These are phyloP conservation scores for Ogataea haglerorum DNA, from an alignment of 805 yeast species.

Conservation along the genomic window DNA sequence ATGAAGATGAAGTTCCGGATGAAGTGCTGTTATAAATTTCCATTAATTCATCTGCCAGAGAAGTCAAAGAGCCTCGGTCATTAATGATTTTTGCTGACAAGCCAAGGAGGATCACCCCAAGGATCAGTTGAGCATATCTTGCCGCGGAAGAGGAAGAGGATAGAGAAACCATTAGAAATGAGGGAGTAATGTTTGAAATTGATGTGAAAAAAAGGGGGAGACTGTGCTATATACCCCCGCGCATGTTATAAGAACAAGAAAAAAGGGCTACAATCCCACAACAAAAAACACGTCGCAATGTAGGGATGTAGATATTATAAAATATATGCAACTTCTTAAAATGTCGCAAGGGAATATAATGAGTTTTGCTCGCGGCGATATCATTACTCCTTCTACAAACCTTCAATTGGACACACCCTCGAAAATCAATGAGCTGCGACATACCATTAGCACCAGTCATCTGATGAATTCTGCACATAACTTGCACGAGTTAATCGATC, in stretches of 20 bases:
- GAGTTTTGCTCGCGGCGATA: conserved; percentile 6
- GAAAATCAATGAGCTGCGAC: conserved; percentile 14
- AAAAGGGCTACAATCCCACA: conserved; percentile 2
- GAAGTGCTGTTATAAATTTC: conserved; percentile 11
- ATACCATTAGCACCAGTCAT: conserved; percentile 13
- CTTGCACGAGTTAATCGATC: conserved; percentile 24
- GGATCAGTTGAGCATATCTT: conserved; percentile 9
- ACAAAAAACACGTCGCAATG: conserved; percentile 2
- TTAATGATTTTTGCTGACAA: conserved; percentile 18
- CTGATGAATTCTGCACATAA: conserved; percentile 26
- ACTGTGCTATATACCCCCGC: neutral
- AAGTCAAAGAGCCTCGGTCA: conserved; percentile 13
- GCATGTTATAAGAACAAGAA: neutral
- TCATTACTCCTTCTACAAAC: conserved; percentile 15
- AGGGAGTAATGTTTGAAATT: neutral
- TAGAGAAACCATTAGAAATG: conserved; percentile 3
- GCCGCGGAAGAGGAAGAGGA: conserved; percentile 12
- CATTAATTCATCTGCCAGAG: conserved; percentile 11
- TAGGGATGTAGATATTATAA: neutral
- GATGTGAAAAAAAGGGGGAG: neutral
- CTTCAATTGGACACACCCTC: conserved; percentile 11
- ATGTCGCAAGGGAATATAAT: neutral
- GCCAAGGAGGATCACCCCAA: conserved; percentile 16
- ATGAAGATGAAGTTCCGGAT: neutral
- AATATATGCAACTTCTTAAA: neutral